A percentile compares a stretch with the other conserved stretches of the same genome.
These are phyloP conservation scores for Punctularia strigosozonata DNA, from an alignment of 768 basidiomycete species.

Conservation along the genomic window DNA sequence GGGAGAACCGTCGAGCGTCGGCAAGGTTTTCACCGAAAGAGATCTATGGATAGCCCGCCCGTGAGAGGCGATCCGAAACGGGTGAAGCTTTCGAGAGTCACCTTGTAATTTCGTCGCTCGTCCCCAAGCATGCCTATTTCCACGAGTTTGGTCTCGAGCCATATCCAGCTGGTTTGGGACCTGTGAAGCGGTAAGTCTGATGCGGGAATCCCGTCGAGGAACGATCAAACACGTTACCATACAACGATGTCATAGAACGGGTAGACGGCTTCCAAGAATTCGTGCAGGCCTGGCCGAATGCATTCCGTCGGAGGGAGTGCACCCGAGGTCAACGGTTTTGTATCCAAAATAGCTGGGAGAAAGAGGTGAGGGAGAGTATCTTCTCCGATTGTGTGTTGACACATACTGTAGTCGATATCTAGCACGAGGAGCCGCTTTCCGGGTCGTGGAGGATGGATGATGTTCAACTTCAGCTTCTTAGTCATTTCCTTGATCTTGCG, in stretches of 20 bases:
- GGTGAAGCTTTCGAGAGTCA: slow-evolving; percentile 12
- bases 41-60: slow-evolving; percentile 26
- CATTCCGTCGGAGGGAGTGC: slow-evolving; percentile 73
- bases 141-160: slow-evolving; percentile 80
- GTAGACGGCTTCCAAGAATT: slow-evolving; percentile 72
- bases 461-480: slow-evolving; percentile 46
- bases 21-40: slow-evolving; percentile 8
- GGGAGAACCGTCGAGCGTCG: too few relatives aligned
- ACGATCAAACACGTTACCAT: slow-evolving; percentile 34
- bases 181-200: slow-evolving; percentile 20
- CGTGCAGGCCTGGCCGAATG: slow-evolving; percentile 72
- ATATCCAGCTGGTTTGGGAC: slow-evolving; percentile 83
- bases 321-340: slow-evolving; percentile 74
- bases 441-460: slow-evolving; percentile 65
- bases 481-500: slow-evolving; percentile 71
- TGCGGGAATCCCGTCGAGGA: neutral
- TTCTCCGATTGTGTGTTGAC: slow-evolving; percentile 1
- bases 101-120: slow-evolving; percentile 51
- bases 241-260: slow-evolving; percentile 84
- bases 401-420: slow-evolving; percentile 79
- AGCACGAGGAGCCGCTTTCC: slow-evolving; percentile 78
- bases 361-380: neutral
- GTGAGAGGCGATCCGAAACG: slow-evolving; percentile 1
- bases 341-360: slow-evolving; percentile 63
- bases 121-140: slow-evolving; percentile 80